Evolutionary conservation across 805 yeast genomes (phyloP), one percentile per base, ranked within the genome.

Genomic region (Wickerhamiella kurtzmanii): DNA sequence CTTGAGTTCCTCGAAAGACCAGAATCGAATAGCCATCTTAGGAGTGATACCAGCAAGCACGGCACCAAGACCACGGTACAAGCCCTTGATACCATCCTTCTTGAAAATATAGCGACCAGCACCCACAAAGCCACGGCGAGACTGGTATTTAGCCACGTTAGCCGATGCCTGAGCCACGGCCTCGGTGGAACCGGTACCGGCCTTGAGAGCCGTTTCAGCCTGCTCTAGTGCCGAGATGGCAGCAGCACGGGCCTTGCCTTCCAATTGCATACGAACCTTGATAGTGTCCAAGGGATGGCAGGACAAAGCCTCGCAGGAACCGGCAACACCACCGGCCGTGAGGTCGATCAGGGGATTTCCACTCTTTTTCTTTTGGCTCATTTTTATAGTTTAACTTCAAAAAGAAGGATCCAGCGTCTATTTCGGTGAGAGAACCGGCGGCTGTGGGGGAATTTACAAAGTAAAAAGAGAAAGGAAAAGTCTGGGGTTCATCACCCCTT

Each of bases 261-360:
- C 80, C 58, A 89, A 74, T 66, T 89, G 97, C 97, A 89, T 89
- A 62, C 97, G 78, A 52, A 89, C 98, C 67, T 89, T 89, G 63
- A 89, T 84, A 37, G 98, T 89, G 64, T 89, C 98, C 57, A 89
- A 74, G n/a, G 97, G 97, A 65, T 89, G 98, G 64, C 98, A 89
- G 64, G 89, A 79, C 53, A 92, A 72, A n/a, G 97, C 98, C 71
- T 89, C 98, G 62, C 88, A 85, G 50, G 89, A 71, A 49, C 98
- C 98, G 13, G 98, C 98, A 5, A 89, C 79, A 59, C 98, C 98
- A 57, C 98, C 98, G 32, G 96, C 92, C 43, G 85, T 71, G 50
- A 64, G 56, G 50, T 64, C 66, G 28, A 64, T 48, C 20, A 56
- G 32, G 39, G 58, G 56, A 48, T 53, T 53, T 40, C 58, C 60